Evolutionary conservation across 2,329 filamentous ascomycete genomes (phyloP), one percentile per base, ranked within the genome.

Genomic region (Harringtonia aguacate): DNA sequence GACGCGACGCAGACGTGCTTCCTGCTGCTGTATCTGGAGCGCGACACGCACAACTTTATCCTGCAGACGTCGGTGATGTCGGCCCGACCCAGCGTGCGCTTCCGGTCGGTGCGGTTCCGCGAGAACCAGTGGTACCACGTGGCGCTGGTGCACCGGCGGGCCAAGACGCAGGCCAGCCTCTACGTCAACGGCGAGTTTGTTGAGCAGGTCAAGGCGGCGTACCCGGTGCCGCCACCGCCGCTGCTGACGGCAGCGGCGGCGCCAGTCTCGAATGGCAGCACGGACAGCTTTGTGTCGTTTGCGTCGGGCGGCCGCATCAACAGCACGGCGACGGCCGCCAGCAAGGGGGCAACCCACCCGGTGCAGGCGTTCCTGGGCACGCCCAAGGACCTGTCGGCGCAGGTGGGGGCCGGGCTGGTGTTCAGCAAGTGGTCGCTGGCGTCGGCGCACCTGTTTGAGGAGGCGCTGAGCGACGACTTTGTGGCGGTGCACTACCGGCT

Each of bases 291-390:
- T 56, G 75, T 79, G 10, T 82, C 81, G 0, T 79, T 86, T 52
- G 75, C 77, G 21, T 81, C 75, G 1, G 70, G 63, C 49, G 37
- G 20, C 28, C 35, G 41, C 9, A 18, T 8, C 30, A n/a, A n/a
- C 30, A 33, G 13, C n/a, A 27, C 27, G 69, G 58, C 53, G 34
- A 14, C 20, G 10, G 21, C 10, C 64, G 58, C 48, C 80, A 77
- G 50, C 70, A n/a, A n/a, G n/a, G n/a, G n/a, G n/a, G n/a, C n/a
- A n/a, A n/a, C 71, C 34, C 77, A 79, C 46, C 80, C 86, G 2
- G 83, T 97, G 2, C 87, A 97, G 58, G 86, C 88, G 2, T 98
- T 98, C 54, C 65, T 98, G 30, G 94, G 92, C 7, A 98, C 94
- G 0, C 92, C 92, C 0, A 81, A 84, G 51, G 88, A 94, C 59